These are phyloP conservation scores for Leucocoprinus sp. DNA, from an alignment of 768 basidiomycete species.

Conservation along the genomic window DNA sequence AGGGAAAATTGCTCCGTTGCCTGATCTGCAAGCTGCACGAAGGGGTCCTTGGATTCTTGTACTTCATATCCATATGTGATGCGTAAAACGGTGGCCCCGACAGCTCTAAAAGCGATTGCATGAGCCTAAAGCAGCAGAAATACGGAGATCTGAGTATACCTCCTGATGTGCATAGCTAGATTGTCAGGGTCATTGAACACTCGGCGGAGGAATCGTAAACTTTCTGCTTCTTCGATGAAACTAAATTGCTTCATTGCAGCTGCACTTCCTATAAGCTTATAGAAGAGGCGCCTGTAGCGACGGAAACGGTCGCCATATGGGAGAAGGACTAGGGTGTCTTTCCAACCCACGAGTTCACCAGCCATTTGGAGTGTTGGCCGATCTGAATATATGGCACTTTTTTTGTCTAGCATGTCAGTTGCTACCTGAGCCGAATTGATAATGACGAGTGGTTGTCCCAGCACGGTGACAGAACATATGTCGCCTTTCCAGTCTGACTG, in stretches of 20 bases:
- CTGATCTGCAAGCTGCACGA: constrained; percentile 42
- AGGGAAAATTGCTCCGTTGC: constrained; percentile 49
- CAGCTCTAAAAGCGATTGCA: constrained; percentile 26
- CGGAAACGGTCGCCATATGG: constrained; percentile 52
- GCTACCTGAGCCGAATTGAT: constrained; percentile 45
- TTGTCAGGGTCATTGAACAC: constrained; percentile 41
- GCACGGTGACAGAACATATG: constrained; percentile 49
- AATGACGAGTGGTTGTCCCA: constrained; percentile 53
- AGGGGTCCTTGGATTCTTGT: constrained; percentile 41
- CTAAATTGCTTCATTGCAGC: constrained; percentile 34
- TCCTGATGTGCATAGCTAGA: constrained; percentile 36
- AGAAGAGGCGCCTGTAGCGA: constrained; percentile 43
- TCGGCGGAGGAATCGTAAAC: constrained; percentile 37
- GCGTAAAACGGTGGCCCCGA: constrained; percentile 44
- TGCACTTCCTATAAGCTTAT: constrained; percentile 40
- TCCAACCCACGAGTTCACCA: constrained; percentile 51
- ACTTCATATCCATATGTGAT: constrained; percentile 50
- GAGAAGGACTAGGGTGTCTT: constrained; percentile 45
- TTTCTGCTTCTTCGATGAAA: constrained; percentile 37
- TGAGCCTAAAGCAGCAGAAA: constrained; percentile 3
- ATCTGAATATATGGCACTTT: constrained; percentile 59
- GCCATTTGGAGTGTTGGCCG: constrained; percentile 50
- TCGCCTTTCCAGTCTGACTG: constrained; percentile 32
- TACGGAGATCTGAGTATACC: constrained; percentile 25
- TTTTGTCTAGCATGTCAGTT: constrained; percentile 56